Evolutionary conservation across 2,329 filamentous ascomycete genomes (phyloP).

Genomic region (Fusarium hainanense): DNA sequence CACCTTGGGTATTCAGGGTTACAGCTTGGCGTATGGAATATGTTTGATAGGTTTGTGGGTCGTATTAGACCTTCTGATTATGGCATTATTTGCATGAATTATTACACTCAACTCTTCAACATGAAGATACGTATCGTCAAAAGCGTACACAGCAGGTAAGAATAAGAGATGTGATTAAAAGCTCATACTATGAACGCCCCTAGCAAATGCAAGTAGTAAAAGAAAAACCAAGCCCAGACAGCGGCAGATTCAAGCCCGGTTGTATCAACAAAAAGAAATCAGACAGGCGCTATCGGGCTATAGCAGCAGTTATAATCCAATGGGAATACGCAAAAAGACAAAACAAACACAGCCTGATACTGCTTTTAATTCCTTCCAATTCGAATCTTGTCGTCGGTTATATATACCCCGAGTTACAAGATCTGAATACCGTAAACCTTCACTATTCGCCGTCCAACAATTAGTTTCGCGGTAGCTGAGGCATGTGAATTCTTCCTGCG

Average conservation of each 20-base stretch:
- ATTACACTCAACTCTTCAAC: background rate
- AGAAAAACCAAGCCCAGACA: conserved; percentile 37
- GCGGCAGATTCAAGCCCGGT: conserved; percentile 31
- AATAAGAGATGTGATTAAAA: conserved; percentile 46
- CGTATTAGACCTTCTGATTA: background rate
- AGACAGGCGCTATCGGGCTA: conserved; percentile 28
- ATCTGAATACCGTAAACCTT: conserved; percentile 2
- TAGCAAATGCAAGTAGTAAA: conserved; percentile 43
- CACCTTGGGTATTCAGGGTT: conserved; percentile 27
- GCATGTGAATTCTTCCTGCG: conserved; percentile 41
- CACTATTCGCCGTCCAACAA: background rate
- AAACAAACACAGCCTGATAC: conserved; percentile 19
- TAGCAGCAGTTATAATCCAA: conserved; percentile 28
- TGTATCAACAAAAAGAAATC: conserved; percentile 30
- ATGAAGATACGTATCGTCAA: background rate
- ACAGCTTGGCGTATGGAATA: conserved; percentile 36
- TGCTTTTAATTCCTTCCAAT: conserved; percentile 9
- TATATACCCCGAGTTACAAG: background rate
- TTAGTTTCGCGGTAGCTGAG: conserved; percentile 41
- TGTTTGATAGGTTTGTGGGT: conserved; percentile 11
- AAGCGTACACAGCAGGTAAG: background rate
- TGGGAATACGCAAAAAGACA: conserved; percentile 39
- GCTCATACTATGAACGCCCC: conserved; percentile 47
- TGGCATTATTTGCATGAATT: conserved; percentile 2
- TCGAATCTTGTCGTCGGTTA: conserved; percentile 1